Base-by-base conservation (phyloP, 257 asterid genomes). In the Gentiana macrophylla region DNA sequence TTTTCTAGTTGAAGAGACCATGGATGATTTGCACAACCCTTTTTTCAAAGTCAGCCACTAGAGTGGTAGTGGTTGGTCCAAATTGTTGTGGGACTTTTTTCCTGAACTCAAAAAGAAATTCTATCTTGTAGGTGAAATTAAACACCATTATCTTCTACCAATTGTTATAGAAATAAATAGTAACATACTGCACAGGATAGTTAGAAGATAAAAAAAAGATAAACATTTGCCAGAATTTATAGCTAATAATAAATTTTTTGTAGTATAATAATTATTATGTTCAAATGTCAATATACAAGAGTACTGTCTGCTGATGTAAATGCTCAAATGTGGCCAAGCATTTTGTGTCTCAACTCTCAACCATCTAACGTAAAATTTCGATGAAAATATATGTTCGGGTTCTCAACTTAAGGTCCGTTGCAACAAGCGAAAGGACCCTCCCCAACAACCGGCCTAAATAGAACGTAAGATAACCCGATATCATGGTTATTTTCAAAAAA, bases 251-350 rank as follows among this genome's bases (percentile, higher is more conserved):
- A 37, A 37, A 43, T 34, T 59, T 50, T 54, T 12, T 35, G 35
- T 12, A 52, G 52, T 41, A 48, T 57, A 24, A 24, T 24, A 24
- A 24, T 24, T 24, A 24, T 41, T 36, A 63, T 55, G 58, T 51
- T 58, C 47, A 57, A 35, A 47, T 35, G 51, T 44, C 51, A 48
- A 56, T 50, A 44, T 51, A 61, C 67, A 61, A 35, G 50, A 60
- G 53, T 32, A 56, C 34, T 24, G 24, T 24, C 49, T 9, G 32
- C 47, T 35, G 58, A 15, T 2, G 49, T 37, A 50, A 56, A 41
- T 47, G 61, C 56, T 48, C 66, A 46, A 5, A 37, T 45, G 32
- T 33, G 34, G 62, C 55, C 52, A 62, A 48, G 49, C 15, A 41
- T 49, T 32, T 60, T 54, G 53, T 54, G 66, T 54, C 50, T 53